These are phyloP conservation scores for Schizophyllum amplum DNA, from an alignment of 1,284 basidiomycete genomes.

Conservation along the genomic window DNA sequence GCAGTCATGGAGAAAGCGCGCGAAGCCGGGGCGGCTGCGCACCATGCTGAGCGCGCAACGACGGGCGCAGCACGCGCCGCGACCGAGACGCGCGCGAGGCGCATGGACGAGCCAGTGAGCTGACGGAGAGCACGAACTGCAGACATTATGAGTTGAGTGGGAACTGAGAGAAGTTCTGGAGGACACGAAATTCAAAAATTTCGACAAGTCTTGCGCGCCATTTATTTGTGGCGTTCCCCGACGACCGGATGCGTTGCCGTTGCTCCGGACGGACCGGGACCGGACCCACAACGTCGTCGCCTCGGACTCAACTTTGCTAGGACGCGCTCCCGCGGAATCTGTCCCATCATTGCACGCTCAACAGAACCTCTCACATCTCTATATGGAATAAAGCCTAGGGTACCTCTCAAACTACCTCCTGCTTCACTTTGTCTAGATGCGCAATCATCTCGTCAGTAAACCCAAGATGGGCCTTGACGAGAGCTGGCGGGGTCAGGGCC, in stretches of 20 bases:
- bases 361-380: not conserved
- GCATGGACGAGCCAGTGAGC: constrained; percentile 22
- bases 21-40: constrained; percentile 9
- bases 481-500: constrained; percentile 52
- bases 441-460: constrained; percentile 37
- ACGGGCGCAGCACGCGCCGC: constrained; percentile 10
- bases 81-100: constrained; percentile 17
- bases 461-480: constrained; percentile 54
- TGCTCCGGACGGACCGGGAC: not conserved
- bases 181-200: not conserved
- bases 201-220: not conserved
- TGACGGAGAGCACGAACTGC: constrained; percentile 36
- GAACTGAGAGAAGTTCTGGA: not conserved
- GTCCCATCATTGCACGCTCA: too few species aligned
- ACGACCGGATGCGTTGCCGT: not conserved
- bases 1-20: constrained; percentile 53
- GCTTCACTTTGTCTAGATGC: constrained; percentile 21
- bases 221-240: not conserved
- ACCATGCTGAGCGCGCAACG: constrained; percentile 11
- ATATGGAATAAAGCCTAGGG: not conserved
- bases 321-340: not conserved
- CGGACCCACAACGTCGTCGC: too few species aligned
- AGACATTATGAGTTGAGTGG: constrained; percentile 26
- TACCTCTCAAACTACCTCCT: constrained; percentile 2
- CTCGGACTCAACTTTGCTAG: too few species aligned